Conservation (phyloP, 305 asterid species). For the Fraxinus dipetala region DNA sequence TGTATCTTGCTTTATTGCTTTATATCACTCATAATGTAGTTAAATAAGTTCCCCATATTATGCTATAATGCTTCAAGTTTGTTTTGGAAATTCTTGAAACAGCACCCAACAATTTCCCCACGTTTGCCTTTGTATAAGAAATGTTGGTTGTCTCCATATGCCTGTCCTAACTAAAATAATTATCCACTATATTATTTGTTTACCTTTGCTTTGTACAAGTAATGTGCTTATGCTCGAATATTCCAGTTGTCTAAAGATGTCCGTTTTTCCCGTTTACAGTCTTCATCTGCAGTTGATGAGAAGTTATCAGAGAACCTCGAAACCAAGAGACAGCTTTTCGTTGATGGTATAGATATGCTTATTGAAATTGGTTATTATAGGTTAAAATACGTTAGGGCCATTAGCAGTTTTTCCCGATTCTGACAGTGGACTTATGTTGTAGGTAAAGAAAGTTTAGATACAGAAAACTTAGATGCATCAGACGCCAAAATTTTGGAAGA, state of each 20-base stretch:
- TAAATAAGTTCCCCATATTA: background rate
- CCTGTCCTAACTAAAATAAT: background rate
- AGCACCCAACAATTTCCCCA: background rate
- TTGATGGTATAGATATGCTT: conserved; percentile 28
- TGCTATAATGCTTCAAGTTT: background rate
- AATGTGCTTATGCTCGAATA: background rate
- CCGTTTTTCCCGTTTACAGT: conserved; percentile 29
- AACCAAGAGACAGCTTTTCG: conserved; percentile 23
- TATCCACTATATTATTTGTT: background rate
- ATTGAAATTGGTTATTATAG: background rate
- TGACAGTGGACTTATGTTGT: conserved; percentile 26
- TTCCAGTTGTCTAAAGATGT: conserved; percentile 21
- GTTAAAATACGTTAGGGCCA: conserved; percentile 3
- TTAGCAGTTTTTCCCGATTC: conserved; percentile 6
- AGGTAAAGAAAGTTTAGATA: conserved; percentile 33
- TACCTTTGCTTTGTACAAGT: background rate
- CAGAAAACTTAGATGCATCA: conserved; percentile 17
- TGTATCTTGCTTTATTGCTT: background rate
- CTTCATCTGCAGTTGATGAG: conserved; percentile 36
- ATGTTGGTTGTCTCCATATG: background rate
- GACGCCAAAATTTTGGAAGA: conserved; percentile 26
- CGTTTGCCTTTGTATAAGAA: conserved; percentile 1
- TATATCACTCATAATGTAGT: background rate
- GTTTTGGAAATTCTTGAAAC: background rate
- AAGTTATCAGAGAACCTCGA: conserved; percentile 18